phyloP scores from a whole-genome alignment of 2,329 filamentous ascomycete genomes.

The Teratosphaeria pseudoeucalypti region DNA sequence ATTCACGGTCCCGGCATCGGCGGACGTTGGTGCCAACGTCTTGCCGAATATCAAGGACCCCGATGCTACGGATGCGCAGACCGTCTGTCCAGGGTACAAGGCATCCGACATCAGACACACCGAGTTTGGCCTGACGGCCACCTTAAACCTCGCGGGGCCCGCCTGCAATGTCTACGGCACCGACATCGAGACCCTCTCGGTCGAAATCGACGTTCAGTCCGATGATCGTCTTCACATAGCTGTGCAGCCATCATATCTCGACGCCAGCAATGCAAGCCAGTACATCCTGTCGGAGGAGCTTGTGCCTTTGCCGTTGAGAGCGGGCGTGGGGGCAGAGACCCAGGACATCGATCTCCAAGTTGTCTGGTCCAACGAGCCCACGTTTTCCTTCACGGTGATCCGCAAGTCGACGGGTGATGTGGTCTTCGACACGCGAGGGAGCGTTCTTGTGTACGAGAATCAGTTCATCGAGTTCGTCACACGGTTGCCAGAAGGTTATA shows the following conservation, averaged over 20 bases:
- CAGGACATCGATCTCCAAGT: conserved; percentile 41
- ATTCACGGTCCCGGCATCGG: conserved; percentile 24
- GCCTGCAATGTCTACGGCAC: conserved; percentile 65
- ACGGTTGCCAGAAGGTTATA: conserved; percentile 58
- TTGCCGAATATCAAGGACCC: conserved; percentile 34
- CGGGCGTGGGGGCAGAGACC: conserved; percentile 28
- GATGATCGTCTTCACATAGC: conserved; percentile 59
- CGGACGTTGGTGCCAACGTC: conserved; percentile 30
- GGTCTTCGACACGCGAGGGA: conserved; percentile 56
- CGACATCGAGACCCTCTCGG: conserved; percentile 55
- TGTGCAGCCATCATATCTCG: conserved; percentile 56
- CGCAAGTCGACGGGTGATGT: conserved; percentile 53
- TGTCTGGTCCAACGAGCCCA: conserved; percentile 46
- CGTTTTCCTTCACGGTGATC: conserved; percentile 47
- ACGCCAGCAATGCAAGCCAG: conserved; percentile 25
- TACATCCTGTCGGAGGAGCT: conserved; percentile 56
- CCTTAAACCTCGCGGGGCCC: conserved; percentile 41
- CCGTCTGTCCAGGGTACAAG: conserved; percentile 47
- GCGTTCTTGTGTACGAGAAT: conserved; percentile 59
- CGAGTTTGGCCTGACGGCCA: conserved; percentile 41
- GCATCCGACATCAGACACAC: conserved; percentile 40
- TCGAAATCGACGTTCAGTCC: conserved; percentile 46
- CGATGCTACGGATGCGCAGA: conserved; percentile 51
- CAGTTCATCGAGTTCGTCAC: conserved; percentile 68
- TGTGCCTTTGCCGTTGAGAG: conserved; percentile 46